phyloP scores from a whole-genome alignment of 2,329 filamentous ascomycete genomes.

The Fusarium tuaranense region DNA sequence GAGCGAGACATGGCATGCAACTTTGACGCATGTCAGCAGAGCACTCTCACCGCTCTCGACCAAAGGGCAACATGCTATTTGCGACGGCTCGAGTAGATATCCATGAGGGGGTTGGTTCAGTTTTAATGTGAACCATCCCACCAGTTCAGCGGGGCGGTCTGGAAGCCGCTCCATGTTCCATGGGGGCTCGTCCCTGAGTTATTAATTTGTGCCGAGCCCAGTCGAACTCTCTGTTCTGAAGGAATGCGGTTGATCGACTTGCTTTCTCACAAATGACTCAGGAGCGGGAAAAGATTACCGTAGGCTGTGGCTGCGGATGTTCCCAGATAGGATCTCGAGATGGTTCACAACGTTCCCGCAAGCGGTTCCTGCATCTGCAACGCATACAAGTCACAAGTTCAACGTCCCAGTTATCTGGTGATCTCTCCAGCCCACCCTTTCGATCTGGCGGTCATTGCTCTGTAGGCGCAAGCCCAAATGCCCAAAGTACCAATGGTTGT shows the following conservation, averaged over 20 bases:
- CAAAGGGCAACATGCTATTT: conserved; percentile 22
- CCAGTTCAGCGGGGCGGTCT: conserved; percentile 27
- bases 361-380: conserved; percentile 36
- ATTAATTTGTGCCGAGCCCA: conserved; percentile 6
- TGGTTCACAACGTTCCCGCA: conserved; percentile 14
- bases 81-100: conserved; percentile 15
- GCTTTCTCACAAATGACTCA: conserved; percentile 2
- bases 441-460: conserved; percentile 17
- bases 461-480: conserved; percentile 7
- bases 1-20: conserved; percentile 18
- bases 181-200: conserved; percentile 7
- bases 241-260: conserved; percentile 10
- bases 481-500: not conserved
- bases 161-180: conserved; percentile 5
- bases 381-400: conserved; percentile 27
- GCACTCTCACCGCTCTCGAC: conserved; percentile 31
- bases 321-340: conserved; percentile 22
- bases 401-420: conserved; percentile 29
- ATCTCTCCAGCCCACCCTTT: conserved; percentile 22
- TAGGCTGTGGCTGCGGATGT: conserved; percentile 1
- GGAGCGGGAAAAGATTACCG: conserved; percentile 1
- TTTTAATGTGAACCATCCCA: not conserved
- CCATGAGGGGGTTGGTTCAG: not conserved
- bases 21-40: conserved; percentile 34
- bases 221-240: not conserved